Evolutionary conservation across 176 grass and related monocot genomes (phyloP), one percentile per base, ranked within the genome.

Genomic region (Canna indica): DNA sequence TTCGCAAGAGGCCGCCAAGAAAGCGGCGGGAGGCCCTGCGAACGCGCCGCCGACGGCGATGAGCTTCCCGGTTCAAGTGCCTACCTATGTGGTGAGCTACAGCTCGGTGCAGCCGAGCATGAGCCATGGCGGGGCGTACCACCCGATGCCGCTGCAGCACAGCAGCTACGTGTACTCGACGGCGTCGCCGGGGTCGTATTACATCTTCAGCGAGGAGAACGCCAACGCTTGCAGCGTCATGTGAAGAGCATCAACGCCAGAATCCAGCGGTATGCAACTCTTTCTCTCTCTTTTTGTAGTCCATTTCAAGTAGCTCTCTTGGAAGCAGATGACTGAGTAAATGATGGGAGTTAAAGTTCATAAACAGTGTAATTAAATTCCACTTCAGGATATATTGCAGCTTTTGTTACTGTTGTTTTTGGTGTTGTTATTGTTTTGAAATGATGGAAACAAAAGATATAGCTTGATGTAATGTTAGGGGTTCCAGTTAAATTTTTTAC

Each of bases 121-220:
- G n/a, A 85, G 35, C 79, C 47, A 46, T 27, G 68, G 84, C 50
- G 59, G 84, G 68, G 80, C 79, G 4, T 88, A 81, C 84, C 71
- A 87, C 72, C 70, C 75, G 79, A 77, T 69, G 32, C 50, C 88
- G 7, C 20, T 57, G 42, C 83, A 90, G 59, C 35, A 76, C 2
- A 77, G 78, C 44, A 79, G 59, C 57, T 97, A 87, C 75, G 73
- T 83, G 77, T 84, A 85, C 82, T 89, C 81, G 28, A 81, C 87
- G 72, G 72, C 88, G 54, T 44, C 82, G 67, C 84, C 86, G 10
- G 84, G 86, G 7, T 82, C 89, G 56, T 99, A 87, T 65, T 92
- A 99, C 73, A 81, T 99, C 83, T 99, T 99, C 82, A 90, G 89
- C 78, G 94, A 99, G 71, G 94, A 99, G 82, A 99, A 99, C 66